Base-by-base conservation (phyloP, 371 early-diverging fungal species). In the Dichotomocladium elegans region DNA sequence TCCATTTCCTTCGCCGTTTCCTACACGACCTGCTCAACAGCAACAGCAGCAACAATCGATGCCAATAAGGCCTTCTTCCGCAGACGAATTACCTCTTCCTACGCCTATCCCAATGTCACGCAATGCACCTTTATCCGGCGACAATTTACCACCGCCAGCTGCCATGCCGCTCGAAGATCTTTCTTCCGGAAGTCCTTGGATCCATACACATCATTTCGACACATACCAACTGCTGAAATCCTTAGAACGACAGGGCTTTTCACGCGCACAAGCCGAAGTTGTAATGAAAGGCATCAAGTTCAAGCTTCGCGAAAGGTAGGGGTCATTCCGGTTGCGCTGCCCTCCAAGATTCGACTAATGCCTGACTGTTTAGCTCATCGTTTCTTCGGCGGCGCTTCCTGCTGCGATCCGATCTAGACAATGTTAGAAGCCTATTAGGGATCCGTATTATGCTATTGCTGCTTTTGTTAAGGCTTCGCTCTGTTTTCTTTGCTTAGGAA, bases 201-300 rank as follows among this genome's bases (percentile, higher is more conserved):
- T n/a, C n/a, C 27, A 31, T 3, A 41, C 6, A 31, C 83, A 85
- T 52, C 70, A 74, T 49, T 89, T 89, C 56, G 80, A 88, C 43
- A 92, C 92, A 6, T 84, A 88, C 60, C 71, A 77, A 51, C 58
- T 89, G 17, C 86, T 91, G 9, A 41, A 63, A 22, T 70, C 79
- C 27, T 71, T 92, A 8, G 82, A 85, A 37, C 60, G 67, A 4
- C 77, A 81, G 43, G 89, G 89, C 4, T 83, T 88, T 46, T 75
- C 77, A 8, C 72, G 86, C 4, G 67, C 70, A 6, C 92, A 91
- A 61, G 83, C 92, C 0, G 86, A 82, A 6, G 78, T 80, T 15
- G 69, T 92, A 30, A 90, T 88, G 90, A 72, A 80, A 37, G 79
- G 79, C 29, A 86, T 92, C 47, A 87, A 89, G 53, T 74, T 74